phyloP scores from a whole-genome alignment of 805 yeast genomes.

The Peterozyma toletana region DNA sequence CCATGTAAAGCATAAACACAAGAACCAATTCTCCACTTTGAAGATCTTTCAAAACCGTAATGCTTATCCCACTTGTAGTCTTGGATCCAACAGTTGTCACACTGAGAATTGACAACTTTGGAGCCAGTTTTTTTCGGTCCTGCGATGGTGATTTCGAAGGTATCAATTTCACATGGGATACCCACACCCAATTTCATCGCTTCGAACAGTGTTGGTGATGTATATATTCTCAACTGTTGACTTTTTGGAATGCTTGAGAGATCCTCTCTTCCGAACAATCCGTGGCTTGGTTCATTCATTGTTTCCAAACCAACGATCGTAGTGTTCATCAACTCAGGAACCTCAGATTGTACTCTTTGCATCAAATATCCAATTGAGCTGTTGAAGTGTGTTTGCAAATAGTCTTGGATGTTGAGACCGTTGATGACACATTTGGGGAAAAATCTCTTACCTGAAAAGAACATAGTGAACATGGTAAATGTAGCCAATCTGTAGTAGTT shows the following conservation, averaged over 20 bases:
- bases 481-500: slow-evolving; percentile 74
- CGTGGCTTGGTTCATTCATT: slow-evolving; percentile 79
- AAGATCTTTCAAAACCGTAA: slow-evolving; percentile 64
- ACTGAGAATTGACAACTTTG: slow-evolving; percentile 55
- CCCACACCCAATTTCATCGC: slow-evolving; percentile 78
- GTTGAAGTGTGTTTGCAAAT: slow-evolving; percentile 57
- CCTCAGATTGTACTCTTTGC: slow-evolving; percentile 26
- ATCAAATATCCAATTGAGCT: slow-evolving; percentile 45
- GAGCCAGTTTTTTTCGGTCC: slow-evolving; percentile 71
- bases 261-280: slow-evolving; percentile 59
- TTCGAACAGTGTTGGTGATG: slow-evolving; percentile 79
- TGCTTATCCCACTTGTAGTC: slow-evolving; percentile 47
- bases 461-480: slow-evolving; percentile 77
- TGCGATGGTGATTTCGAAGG: slow-evolving; percentile 59
- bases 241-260: slow-evolving; percentile 46
- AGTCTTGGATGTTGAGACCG: slow-evolving; percentile 72
- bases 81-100: slow-evolving; percentile 62
- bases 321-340: slow-evolving; percentile 41
- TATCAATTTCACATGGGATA: slow-evolving; percentile 55
- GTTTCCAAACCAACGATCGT: slow-evolving; percentile 76
- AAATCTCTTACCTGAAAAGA: slow-evolving; percentile 69
- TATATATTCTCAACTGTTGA: slow-evolving; percentile 67
- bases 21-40: slow-evolving; percentile 61
- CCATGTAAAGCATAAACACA: slow-evolving; percentile 81
- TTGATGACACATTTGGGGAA: slow-evolving; percentile 73